Base-by-base conservation (phyloP, 768 basidiomycete genomes). In the Hemileccinum impolitum region DNA sequence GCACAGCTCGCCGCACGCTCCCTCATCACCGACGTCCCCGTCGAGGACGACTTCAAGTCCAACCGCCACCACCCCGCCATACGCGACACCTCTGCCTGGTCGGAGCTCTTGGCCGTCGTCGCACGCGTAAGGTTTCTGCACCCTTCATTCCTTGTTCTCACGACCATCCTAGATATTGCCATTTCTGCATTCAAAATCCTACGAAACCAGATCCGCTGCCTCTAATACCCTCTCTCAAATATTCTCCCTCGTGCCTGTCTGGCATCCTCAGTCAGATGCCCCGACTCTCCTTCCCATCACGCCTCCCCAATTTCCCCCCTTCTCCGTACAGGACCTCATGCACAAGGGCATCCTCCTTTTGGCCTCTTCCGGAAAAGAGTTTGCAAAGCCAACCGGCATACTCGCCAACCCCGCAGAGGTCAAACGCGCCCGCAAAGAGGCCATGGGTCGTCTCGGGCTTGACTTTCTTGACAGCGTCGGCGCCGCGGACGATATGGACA, bases 281-380 rank as follows among this genome's bases (percentile, higher is more conserved):
- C 36, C 61, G 39, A 58, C 57, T 2, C 57, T 65, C 9, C 55
- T 60, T 0, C 57, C 60, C 14, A 67, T 56, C 65, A 54, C 64
- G 8, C 62, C 72, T 6, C 82, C 84, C 1, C 80, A 81, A 3
- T 94, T 85, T 50, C 82, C 85, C 10, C 75, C 76, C 10, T 89
- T 94, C 62, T 88, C 88, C 15, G 82, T 95, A 15, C 73, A 77
- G 52, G 83, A 88, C 41, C 73, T 94, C 18, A 78, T 96, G 53
- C 67, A 81, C n/a, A 84, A 84, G 49, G 84, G 85, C 6, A 82
- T 80, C 21, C 78, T 91, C 3, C 78, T 99, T 4, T 77, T 99
- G 2, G 89, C 91, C 1, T 95, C 92, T 3, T 94, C 94, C 0
- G 95, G 95, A 6, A 93, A 92, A 60, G 95, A 99, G 67, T 98